Base-by-base conservation (phyloP, 768 basidiomycete genomes). In the Hebeloma cylindrosporum region DNA sequence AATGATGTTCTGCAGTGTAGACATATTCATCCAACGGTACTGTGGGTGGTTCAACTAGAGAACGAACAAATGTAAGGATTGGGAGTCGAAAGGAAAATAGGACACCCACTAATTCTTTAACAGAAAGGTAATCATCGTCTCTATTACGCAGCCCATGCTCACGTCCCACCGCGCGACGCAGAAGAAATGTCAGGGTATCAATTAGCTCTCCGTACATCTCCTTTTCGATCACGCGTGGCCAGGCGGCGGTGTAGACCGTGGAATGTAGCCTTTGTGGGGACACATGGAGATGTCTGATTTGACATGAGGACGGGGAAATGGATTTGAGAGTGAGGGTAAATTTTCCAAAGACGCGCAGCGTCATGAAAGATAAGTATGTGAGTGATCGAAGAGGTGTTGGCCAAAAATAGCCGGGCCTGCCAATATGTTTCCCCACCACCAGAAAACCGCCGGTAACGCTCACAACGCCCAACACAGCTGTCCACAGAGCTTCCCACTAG, bases 1-100 rank as follows among this genome's bases (percentile, higher is more conserved):
- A 1, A 56, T 34, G 32, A 60, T 26, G 0, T 32, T 17, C 25
- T 60, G 59, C 4, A 60, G 41, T 3, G 38, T 17, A 11, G 26
- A n/a, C 4, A 57, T 50, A 34, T 53, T 48, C n/a, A 57, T 35
- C 6, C 29, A 25, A 5, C 48, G 47, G 35, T 56, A 60, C 39
- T 54, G 40, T 3, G 59, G 56, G 26, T 57, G 57, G 17, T 47
- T 56, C 14, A 60, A 37, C 59, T 60, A n/a, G 22, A 9, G 27
- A 26, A 9, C 10, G 20, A 11, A 20, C 3, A 17, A 16, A 8
- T 16, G 27, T 18, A 8, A 34, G 5, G 30, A 21, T 22, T 5
- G 3, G 7, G 11, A 22, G 16, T 10, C 9, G 22, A 6, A 23
- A 27, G 6, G 13, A 28, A 21, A 16, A 34, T 28, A 21, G 18